Evolutionary conservation across 176 grass and related monocot species (phyloP).

Genomic region (Raddia distichophylla): DNA sequence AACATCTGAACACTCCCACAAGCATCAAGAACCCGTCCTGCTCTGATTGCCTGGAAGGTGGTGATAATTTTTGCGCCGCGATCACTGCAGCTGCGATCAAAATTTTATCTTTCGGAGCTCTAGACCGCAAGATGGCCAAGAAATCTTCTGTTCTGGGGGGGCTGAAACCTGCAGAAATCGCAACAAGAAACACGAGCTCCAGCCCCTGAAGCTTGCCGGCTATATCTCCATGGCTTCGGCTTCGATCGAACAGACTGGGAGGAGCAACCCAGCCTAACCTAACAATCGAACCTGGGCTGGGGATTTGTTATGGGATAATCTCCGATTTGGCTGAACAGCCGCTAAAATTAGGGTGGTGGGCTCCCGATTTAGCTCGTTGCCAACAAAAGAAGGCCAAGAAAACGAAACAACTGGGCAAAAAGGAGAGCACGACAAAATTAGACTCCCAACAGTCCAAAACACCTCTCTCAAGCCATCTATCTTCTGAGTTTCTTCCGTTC

Average conservation of each 20-base stretch:
- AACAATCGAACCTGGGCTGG: background rate
- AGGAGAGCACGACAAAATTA: constrained; percentile 53
- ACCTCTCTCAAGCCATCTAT: background rate
- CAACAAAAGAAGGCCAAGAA: constrained; percentile 30
- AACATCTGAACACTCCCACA: constrained; percentile 34
- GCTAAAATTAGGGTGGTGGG: constrained; percentile 39
- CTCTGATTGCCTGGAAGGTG: constrained; percentile 14
- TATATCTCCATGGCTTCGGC: constrained; percentile 28
- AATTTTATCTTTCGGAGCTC: background rate
- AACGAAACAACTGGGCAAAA: background rate
- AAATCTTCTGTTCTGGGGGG: constrained; percentile 39
- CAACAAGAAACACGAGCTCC: constrained; percentile 43
- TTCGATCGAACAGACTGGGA: constrained; percentile 24
- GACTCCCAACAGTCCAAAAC: background rate
- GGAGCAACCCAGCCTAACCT: constrained; percentile 28
- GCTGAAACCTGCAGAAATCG: constrained; percentile 31
- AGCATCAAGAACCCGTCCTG: background rate
- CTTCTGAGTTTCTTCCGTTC: constrained; percentile 16
- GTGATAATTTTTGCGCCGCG: constrained; percentile 10
- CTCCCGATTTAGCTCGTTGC: constrained; percentile 47
- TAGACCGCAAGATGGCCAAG: background rate
- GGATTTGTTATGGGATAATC: constrained; percentile 15
- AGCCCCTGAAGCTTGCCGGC: constrained; percentile 35
- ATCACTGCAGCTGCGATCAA: background rate
- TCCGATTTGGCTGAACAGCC: background rate